phyloP scores from a whole-genome alignment of 1,284 basidiomycete genomes.

The Ceratobasidium sp. region DNA sequence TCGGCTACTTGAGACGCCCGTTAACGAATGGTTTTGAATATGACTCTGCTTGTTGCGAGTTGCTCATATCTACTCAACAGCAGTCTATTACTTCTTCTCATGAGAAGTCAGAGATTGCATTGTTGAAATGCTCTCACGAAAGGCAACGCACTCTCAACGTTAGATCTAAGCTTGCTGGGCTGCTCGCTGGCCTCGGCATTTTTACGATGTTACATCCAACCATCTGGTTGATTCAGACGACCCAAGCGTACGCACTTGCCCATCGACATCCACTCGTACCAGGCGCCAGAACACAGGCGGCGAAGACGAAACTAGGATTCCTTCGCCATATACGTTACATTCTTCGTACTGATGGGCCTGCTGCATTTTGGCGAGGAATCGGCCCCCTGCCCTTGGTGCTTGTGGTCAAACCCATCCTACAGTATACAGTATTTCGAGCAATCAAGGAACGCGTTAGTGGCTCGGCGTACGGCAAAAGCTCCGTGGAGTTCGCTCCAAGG shows the following conservation, averaged over 20 bases:
- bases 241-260: conserved; percentile 75
- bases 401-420: conserved; percentile 93
- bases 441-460: conserved; percentile 78
- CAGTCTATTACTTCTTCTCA: conserved; percentile 87
- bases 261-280: conserved; percentile 40
- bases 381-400: conserved; percentile 92
- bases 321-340: conserved; percentile 76
- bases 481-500: conserved; percentile 52
- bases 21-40: conserved; percentile 81
- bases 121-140: conserved; percentile 57
- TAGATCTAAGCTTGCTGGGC: conserved; percentile 90
- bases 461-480: conserved; percentile 63
- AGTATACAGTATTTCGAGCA: conserved; percentile 88
- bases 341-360: conserved; percentile 75
- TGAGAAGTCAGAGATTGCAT: conserved; percentile 65
- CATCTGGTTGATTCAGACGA: conserved; percentile 98
- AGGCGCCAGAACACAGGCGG: conserved; percentile 46
- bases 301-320: conserved; percentile 65
- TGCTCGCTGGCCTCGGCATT: conserved; percentile 90
- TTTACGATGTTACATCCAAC: conserved; percentile 88
- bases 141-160: conserved; percentile 72
- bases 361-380: conserved; percentile 93
- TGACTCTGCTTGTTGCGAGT: background rate
- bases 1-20: conserved; percentile 88
- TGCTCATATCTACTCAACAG: conserved; percentile 50